Evolutionary conservation across 2,329 filamentous ascomycete genomes (phyloP).

Genomic region (Chrysoporthe puriensis): DNA sequence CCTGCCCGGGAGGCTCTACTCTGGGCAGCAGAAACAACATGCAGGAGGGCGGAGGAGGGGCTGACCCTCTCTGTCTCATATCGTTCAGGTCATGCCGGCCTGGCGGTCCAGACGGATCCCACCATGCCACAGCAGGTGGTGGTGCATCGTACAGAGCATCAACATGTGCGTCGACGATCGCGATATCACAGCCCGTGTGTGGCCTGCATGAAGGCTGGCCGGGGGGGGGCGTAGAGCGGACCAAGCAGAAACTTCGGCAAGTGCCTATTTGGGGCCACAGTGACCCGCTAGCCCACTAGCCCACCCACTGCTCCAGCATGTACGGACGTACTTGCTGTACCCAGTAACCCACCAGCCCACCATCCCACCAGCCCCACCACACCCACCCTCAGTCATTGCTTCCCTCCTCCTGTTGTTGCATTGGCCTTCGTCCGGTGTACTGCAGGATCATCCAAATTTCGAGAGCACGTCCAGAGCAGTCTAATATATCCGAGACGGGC

Average conservation of each 20-base stretch:
- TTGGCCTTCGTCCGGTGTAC: neutral
- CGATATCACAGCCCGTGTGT: conserved; percentile 17
- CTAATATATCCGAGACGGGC: conserved; percentile 19
- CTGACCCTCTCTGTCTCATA: neutral
- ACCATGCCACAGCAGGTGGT: neutral
- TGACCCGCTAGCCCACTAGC: conserved; percentile 1
- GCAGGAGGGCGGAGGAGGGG: neutral
- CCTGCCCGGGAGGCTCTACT: neutral
- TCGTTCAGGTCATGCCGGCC: neutral
- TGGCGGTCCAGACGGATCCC: neutral
- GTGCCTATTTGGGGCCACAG: conserved; percentile 10
- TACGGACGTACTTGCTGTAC: no score
- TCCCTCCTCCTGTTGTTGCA: neutral
- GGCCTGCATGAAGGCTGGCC: conserved; percentile 12
- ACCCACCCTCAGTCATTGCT: conserved; percentile 3
- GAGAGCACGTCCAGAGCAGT: neutral
- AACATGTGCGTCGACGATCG: conserved; percentile 19
- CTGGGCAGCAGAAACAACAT: neutral
- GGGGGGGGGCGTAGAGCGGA: conserved; percentile 3
- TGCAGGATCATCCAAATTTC: conserved; percentile 4
- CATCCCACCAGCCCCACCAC: neutral
- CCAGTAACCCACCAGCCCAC: neutral
- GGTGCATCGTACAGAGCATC: neutral
- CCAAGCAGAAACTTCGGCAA: conserved; percentile 22
- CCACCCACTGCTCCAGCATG: no score